Evolutionary conservation across 2,329 filamentous ascomycete genomes (phyloP).

Genomic region (Orbilia ellipsospora): DNA sequence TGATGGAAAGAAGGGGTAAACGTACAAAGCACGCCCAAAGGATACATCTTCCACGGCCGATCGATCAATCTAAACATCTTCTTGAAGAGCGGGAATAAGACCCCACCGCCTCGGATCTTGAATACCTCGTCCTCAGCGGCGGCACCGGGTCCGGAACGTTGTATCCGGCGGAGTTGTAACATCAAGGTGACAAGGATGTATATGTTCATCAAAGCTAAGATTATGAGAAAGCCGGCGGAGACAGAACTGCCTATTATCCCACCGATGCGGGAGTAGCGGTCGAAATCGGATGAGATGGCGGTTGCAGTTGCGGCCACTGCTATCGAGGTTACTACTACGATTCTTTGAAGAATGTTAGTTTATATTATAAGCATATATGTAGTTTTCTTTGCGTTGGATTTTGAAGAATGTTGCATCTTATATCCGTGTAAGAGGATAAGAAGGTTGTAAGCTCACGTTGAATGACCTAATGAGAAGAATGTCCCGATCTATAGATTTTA

Average conservation of each 20-base stretch:
- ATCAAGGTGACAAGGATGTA: slow-evolving; percentile 86
- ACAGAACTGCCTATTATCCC: slow-evolving; percentile 91
- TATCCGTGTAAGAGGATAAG: neutral
- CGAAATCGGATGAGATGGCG: slow-evolving; percentile 82
- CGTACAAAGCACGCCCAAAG: slow-evolving; percentile 78
- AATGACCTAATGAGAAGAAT: slow-evolving; percentile 93
- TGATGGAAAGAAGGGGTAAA: neutral
- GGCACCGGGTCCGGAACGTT: slow-evolving; percentile 70
- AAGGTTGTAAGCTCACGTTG: slow-evolving; percentile 69
- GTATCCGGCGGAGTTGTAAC: slow-evolving; percentile 72
- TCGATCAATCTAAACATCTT: slow-evolving; percentile 79
- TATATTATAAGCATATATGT: neutral
- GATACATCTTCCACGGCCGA: slow-evolving; percentile 94
- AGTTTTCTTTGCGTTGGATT: neutral
- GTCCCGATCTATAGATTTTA: slow-evolving; percentile 71
- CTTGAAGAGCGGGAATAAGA: slow-evolving; percentile 77
- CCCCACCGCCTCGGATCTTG: slow-evolving; percentile 74
- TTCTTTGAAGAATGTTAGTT: slow-evolving; percentile 60
- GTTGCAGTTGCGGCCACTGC: slow-evolving; percentile 91
- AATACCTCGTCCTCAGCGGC: slow-evolving; percentile 43
- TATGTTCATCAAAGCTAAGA: slow-evolving; percentile 83
- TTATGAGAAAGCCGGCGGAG: slow-evolving; percentile 81
- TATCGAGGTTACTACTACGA: slow-evolving; percentile 89
- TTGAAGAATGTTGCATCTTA: slow-evolving; percentile 20
- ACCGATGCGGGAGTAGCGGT: slow-evolving; percentile 80